Conservation (phyloP, 257 asterid genomes). For the Scutellaria minor region DNA sequence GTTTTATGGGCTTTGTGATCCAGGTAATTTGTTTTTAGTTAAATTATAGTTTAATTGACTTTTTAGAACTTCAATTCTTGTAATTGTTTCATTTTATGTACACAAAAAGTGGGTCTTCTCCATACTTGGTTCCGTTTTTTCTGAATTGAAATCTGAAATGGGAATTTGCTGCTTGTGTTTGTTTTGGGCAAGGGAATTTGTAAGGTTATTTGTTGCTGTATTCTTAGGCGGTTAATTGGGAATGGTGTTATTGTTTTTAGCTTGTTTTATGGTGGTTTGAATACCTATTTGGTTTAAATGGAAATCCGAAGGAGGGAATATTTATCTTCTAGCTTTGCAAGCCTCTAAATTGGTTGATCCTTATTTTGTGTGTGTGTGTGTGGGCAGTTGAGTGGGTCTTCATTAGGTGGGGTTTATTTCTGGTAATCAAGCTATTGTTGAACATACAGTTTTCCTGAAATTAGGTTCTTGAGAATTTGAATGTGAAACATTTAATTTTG, state of each 20-base stretch:
- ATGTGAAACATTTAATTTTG: conserved; percentile 14
- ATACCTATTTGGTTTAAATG: not conserved
- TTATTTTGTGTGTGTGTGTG: not conserved
- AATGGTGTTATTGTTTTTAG: not conserved
- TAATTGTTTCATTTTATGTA: not conserved
- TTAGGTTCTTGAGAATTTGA: conserved; percentile 10
- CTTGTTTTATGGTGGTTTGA: not conserved
- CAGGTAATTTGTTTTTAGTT: conserved; percentile 63
- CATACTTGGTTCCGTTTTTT: conserved; percentile 19
- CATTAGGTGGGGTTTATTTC: not conserved
- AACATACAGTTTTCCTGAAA: not conserved
- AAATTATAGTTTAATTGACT: conserved; percentile 24
- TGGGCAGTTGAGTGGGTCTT: not conserved
- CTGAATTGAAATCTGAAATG: conserved; percentile 13
- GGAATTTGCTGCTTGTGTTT: conserved; percentile 23
- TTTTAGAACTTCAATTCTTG: conserved; percentile 21
- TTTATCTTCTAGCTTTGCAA: conserved; percentile 8
- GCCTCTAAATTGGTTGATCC: not conserved
- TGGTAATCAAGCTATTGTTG: not conserved
- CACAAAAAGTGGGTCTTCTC: conserved; percentile 23
- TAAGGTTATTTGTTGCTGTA: conserved; percentile 24
- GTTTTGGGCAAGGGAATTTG: not conserved
- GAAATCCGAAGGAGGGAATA: not conserved
- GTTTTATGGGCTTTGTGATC: conserved; percentile 90
- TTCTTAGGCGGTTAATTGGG: conserved; percentile 11